Base-by-base conservation (phyloP, 371 early-diverging fungal genomes). In the Rhizomucor pusillus region DNA sequence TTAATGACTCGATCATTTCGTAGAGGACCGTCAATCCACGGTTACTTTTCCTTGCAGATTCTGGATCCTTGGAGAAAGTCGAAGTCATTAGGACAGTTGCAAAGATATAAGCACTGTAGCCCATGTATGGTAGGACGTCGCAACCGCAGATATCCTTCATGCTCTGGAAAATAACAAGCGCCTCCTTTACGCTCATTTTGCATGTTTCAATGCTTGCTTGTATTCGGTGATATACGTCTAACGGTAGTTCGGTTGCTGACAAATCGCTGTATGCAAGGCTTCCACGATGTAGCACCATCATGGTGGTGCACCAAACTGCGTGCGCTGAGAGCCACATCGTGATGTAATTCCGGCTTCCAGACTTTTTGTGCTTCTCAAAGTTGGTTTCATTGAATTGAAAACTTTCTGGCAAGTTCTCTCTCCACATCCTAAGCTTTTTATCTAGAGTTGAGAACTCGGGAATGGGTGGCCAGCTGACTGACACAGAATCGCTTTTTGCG, bases 401-500 rank as follows among this genome's bases (percentile, higher is more conserved):
- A 0, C 23, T 20, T 7, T 65, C 59, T 4, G 72, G 70, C 4
- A 75, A 43, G 3, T 50, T 45, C 2, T 51, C 46, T 37, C 52
- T 57, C 76, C 76, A 75, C 4, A 43, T 39, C 6, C 54, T 50
- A 23, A 84, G 50, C 0, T 57, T 54, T 10, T 59, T 56, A 54
- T 80, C 72, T 23, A 84, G 57, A 2, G 59, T 36, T 5, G 52
- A 57, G 25, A 79, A 75, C 52, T 80, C 75, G 5, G 69, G 51
- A 7, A 70, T 71, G 12, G 73, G 78, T 11, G 84, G 84, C 60
- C 77, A 77, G 11, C 63, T 65, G 4, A 77, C 62, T 7, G 68
- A 52, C 19, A 58, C 57, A 40, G 22, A 20, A n/a, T 68, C 69
- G 46, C 69, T 56, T 40, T 75, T 74, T 11, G 78, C 69, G 22